Conservation (phyloP, 1,284 basidiomycete genomes). For the Cerioporus squamosus region DNA sequence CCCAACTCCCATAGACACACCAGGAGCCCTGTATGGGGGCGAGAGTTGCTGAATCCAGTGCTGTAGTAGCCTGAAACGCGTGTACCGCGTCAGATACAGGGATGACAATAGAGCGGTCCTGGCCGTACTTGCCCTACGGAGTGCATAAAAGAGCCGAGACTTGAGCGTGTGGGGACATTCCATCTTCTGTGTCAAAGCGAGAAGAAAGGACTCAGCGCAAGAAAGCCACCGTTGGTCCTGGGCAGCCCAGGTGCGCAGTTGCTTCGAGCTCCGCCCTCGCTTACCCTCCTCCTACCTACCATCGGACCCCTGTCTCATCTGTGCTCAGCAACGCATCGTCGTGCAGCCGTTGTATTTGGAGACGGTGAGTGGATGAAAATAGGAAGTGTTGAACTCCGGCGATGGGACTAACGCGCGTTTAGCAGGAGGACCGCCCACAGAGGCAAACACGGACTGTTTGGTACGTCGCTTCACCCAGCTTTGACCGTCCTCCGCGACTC, state of each 20-base stretch:
- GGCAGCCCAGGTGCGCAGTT: neutral
- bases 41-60: too few relatives aligned
- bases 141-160: too few relatives aligned
- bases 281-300: neutral
- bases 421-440: slow-evolving; percentile 19
- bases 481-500: neutral
- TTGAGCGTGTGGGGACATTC: neutral
- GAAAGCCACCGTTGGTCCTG: too few relatives aligned
- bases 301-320: neutral
- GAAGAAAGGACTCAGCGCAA: neutral
- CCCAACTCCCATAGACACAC: too few relatives aligned
- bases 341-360: neutral
- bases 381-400: neutral
- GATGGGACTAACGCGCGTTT: slow-evolving; percentile 8
- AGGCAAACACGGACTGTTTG: slow-evolving; percentile 21
- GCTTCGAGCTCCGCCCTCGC: neutral
- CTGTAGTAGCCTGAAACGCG: too few relatives aligned
- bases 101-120: too few relatives aligned
- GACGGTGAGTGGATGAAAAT: slow-evolving; percentile 9
- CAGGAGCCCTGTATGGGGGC: too few relatives aligned
- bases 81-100: too few relatives aligned
- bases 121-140: too few relatives aligned
- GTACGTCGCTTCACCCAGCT: slow-evolving; percentile 10
- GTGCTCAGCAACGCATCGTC: neutral
- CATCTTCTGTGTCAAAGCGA: neutral